Conservation (phyloP, 148 eudicot species). For the Rhododendron mucronatum region DNA sequence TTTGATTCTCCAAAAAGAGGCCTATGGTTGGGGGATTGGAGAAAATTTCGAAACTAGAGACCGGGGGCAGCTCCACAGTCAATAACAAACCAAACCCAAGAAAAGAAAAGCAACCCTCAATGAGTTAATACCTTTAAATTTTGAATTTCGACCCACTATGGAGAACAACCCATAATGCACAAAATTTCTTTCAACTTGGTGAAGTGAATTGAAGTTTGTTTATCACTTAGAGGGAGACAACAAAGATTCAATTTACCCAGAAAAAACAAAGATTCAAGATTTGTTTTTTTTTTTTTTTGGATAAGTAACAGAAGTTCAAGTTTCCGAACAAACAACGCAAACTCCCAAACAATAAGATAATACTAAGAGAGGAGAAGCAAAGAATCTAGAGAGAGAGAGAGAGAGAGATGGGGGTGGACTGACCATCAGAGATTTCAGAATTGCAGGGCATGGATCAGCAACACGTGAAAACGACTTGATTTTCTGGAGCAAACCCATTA, state of each 20-base stretch:
- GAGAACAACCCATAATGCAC: background rate
- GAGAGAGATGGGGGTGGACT: slow-evolving; percentile 10
- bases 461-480: slow-evolving; percentile 1
- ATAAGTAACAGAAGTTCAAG: background rate
- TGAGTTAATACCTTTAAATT: background rate
- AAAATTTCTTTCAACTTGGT: background rate
- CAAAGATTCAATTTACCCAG: no score
- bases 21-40: background rate
- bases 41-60: background rate
- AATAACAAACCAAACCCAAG: background rate
- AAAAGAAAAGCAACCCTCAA: background rate
- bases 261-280: no score
- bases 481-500: background rate
- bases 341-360: background rate
- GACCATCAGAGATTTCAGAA: slow-evolving; percentile 18
- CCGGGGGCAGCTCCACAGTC: background rate
- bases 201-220: background rate
- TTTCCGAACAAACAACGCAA: background rate
- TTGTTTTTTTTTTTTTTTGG: no score
- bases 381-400: background rate
- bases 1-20: background rate
- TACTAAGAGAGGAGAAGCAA: background rate
- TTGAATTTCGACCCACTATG: background rate
- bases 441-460: slow-evolving; percentile 22
- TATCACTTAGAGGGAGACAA: background rate